Conservation (phyloP, 345 rosid genomes). For the Eucalyptus guilfoylei region DNA sequence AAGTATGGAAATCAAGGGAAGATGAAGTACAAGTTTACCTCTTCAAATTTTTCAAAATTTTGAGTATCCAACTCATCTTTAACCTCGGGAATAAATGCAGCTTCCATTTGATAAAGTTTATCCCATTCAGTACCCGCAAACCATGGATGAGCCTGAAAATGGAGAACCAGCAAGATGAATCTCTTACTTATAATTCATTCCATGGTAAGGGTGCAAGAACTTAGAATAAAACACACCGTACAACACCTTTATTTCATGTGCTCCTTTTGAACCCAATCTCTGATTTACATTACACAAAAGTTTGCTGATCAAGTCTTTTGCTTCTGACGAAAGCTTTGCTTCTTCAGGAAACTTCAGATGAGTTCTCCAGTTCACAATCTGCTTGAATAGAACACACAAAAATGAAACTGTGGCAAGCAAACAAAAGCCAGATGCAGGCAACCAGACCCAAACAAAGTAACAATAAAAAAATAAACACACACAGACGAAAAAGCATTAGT, state of each 20-base stretch:
- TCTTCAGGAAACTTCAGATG: slow-evolving; percentile 96
- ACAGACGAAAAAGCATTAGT: neutral
- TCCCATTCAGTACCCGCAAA: slow-evolving; percentile 72
- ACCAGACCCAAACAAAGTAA: neutral
- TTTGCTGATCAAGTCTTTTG: slow-evolving; percentile 63
- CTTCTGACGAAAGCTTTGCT: slow-evolving; percentile 62
- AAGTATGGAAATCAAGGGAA: neutral
- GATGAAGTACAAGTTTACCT: slow-evolving; percentile 26
- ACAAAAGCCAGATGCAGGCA: neutral
- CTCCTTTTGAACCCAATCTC: slow-evolving; percentile 81
- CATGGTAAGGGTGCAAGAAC: neutral
- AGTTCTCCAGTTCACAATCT: slow-evolving; percentile 94
- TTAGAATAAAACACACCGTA: slow-evolving; percentile 42
- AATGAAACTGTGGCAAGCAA: neutral
- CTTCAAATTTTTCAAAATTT: slow-evolving; percentile 91
- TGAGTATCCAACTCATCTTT: slow-evolving; percentile 90
- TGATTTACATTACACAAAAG: slow-evolving; percentile 78
- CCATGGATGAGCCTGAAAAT: slow-evolving; percentile 74
- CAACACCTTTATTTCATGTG: slow-evolving; percentile 85
- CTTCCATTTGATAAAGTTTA: slow-evolving; percentile 69
- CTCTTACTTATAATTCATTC: slow-evolving; percentile 1
- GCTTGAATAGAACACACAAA: neutral
- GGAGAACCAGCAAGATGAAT: slow-evolving; percentile 6
- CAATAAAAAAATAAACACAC: neutral
- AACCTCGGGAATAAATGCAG: slow-evolving; percentile 87